A percentile compares a stretch with the other conserved stretches of the same genome.
These are phyloP conservation scores for Capsicum pubescens DNA, from an alignment of 257 asterid genomes.

Conservation along the genomic window DNA sequence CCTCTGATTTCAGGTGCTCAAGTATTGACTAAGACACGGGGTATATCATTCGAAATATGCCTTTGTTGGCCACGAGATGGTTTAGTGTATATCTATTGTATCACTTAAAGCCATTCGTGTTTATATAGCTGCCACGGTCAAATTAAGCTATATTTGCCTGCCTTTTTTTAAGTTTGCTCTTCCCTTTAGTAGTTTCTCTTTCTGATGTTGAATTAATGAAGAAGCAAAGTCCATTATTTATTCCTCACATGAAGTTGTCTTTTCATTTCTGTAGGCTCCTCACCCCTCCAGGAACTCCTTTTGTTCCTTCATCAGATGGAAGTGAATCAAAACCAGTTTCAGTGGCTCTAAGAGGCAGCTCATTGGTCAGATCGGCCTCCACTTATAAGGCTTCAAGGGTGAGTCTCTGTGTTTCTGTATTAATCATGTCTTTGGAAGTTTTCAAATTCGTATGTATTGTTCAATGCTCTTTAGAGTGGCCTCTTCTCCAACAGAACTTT, in stretches of 20 bases:
- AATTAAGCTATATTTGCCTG: neutral
- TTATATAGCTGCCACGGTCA: conserved; percentile 5
- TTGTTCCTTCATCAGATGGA: conserved; percentile 76
- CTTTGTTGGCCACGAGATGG: neutral
- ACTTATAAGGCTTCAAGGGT: conserved; percentile 93
- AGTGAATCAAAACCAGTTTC: conserved; percentile 61
- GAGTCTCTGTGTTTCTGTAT: conserved; percentile 36
- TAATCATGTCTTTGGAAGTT: neutral
- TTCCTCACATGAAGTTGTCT: conserved; percentile 22
- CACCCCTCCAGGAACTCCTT: conserved; percentile 99
- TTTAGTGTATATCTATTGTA: neutral
- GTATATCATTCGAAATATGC: neutral
- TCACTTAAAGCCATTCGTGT: conserved; percentile 8
- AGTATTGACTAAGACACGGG: conserved; percentile 4
- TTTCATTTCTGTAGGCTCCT: conserved; percentile 74
- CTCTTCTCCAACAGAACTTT: neutral
- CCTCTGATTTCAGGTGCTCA: neutral
- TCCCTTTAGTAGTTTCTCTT: neutral
- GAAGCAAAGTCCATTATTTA: neutral
- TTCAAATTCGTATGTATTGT: neutral
- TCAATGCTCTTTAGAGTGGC: conserved; percentile 11
- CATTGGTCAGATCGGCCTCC: conserved; percentile 65
- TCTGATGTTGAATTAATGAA: conserved; percentile 11
- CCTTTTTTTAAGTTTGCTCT: neutral
- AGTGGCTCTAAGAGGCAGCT: conserved; percentile 70